Base-by-base conservation (phyloP, 129 eudicot genomes). In the Calendula officinalis region DNA sequence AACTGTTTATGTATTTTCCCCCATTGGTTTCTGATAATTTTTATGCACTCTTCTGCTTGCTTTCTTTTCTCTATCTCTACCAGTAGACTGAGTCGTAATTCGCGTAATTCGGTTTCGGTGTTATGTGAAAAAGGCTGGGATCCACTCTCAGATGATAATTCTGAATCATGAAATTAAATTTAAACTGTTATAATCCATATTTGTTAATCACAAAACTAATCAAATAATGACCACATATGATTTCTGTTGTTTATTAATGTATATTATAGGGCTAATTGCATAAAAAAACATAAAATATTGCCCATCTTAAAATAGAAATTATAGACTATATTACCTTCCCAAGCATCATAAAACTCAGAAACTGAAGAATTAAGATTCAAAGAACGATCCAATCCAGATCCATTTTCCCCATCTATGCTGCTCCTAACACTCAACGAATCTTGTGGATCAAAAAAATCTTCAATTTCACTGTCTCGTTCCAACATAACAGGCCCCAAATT, bases 321-420 rank as follows among this genome's bases (percentile, higher is more conserved):
- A 16, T 14, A 56, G 46, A 56, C 55, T 7, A 15, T 47, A 57
- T 54, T 77, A 91, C 98, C 98, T 80, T 91, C 98, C 96, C 95
- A 85, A 13, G 96, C 98, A 85, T 91, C 98, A 75, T 80, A 91
- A 74, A 87, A 91, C 78, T 87, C 98, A 12, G 91, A 78, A 66
- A 54, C 47, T n/a, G 96, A 81, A 3, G 89, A 49, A 51, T 70
- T 27, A 17, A 68, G 68, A 64, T 64, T 75, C 67, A 70, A 48
- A 30, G 82, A 68, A 58, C 75, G 83, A n/a, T 82, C 95, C 43
- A 53, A 58, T 74, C 69, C 84, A 15, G 35, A 41, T 34, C 40
- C 70, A 56, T 66, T 72, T 52, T 80, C 88, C 55, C 68, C 83
- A 47, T 79, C 91, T 8, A 71, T 67, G 56, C 68, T 71, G 76